Evolutionary conservation across 75 land plant genomes (phyloP), one percentile per base, ranked within the genome.

Genomic region (Adiantum capillusveneris): DNA sequence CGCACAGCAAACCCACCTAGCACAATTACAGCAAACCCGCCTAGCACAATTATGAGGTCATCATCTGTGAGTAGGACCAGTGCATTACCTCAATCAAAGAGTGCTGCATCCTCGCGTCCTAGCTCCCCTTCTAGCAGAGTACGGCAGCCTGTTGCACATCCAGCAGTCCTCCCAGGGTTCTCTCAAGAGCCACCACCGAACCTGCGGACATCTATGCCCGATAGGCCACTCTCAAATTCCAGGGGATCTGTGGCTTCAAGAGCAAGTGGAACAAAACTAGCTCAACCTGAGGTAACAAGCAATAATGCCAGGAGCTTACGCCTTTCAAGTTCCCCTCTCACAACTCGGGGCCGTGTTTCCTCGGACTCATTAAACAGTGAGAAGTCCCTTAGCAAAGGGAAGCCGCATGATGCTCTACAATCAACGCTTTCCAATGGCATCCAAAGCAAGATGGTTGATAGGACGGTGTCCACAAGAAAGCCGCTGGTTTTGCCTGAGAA

Each of bases 141-240:
- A 3, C 7, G 37, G 9, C 37, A 34, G 37, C 37, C 37, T 34
- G 78, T 80, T 29, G 65, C 57, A 62, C 81, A 79, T 45, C 79
- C 84, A 2, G 43, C 75, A 44, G 79, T 76, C 27, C 57, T 75
- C 65, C 81, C 83, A 55, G 80, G 80, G 1, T 71, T 83, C 54
- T 74, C 86, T 18, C 70, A 71, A 63, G 91, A 87, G 55, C 75
- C 77, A 31, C 84, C 91, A 18, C 79, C 83, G 48, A 84, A 75
- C 66, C 48, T 79, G 30, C 84, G 78, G 52, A 74, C 86, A 58
- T 69, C 74, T 25, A 26, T 84, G 63, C 74, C 81, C 11, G 81
- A 77, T 20, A 62, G 91, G 51, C 84, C 87, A 14, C 18, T 58
- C 57, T 87, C 91, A 25, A 83, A 80, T 13, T 64, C 91, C 0